Evolutionary conservation across 169 alveolate species (phyloP), one percentile per base, ranked within the genome.

Genomic region (Eimeria sp.): DNA sequence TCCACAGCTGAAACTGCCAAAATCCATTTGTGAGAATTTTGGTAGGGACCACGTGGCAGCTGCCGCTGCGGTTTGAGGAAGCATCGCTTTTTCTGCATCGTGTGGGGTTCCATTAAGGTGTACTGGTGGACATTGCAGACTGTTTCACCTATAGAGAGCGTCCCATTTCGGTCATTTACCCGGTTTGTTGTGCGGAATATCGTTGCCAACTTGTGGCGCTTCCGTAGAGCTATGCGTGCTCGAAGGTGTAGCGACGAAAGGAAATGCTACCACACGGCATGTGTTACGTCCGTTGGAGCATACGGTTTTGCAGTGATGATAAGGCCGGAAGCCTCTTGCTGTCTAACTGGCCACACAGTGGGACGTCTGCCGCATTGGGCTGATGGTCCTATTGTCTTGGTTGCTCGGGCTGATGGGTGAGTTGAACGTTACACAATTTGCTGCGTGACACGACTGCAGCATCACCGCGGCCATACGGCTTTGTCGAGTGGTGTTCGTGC

Each of bases 121-220:
- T 10, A 25, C 49, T 43, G 27, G 61, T 78, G 47, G 27, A 45
- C n/a, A n/a, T 34, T 47, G 88, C 47, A 78, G 27, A 78, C 13
- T 67, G 27, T 47, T 18, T 51, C 65, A 47, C 65, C 47, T 22
- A 13, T 40, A 11, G 67, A 78, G 45, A 25, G 27, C 54, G 67
- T 47, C 65, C 67, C 67, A 78, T 6, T 47, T 14, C 43, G 88
- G 67, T 45, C 65, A 45, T 27, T 47, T 25, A 25, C 25, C 65
- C 88, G 25, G 88, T 78, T 78, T 78, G 88, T 78, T 47, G 88
- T 78, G 88, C 49, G 88, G 65, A 78, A 78, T 78, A 49, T 78
- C 88, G 67, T 67, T 27, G 49, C 67, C 65, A 78, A 49, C 61
- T 4, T 14, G 83, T 20, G 54, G 83, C 40, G 83, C 70, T 78